Evolutionary conservation across 192 early-diverging fungal species (phyloP).

Genomic region (Jimgerdemannia flammicorona): DNA sequence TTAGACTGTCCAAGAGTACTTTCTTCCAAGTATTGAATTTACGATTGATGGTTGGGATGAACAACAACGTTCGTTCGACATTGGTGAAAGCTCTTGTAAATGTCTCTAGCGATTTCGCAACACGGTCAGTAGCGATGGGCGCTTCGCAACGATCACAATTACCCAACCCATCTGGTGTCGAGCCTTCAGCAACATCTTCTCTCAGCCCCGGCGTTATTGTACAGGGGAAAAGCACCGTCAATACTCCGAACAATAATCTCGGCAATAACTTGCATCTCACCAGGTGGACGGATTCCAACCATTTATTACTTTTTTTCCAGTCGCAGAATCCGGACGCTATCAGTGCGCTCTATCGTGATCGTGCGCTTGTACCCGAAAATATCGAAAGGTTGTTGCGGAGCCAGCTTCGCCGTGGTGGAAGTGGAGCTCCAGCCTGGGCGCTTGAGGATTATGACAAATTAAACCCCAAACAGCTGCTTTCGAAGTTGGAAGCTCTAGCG

Average conservation of each 20-base stretch:
- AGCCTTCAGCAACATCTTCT: not conserved
- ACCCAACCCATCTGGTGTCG: not conserved
- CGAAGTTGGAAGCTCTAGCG: conserved; percentile 7
- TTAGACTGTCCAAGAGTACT: conserved; percentile 13
- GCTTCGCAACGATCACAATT: conserved; percentile 3
- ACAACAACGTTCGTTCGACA: conserved; percentile 7
- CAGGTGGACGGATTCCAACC: conserved; percentile 16
- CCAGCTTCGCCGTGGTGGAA: not conserved
- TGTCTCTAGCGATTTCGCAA: conserved; percentile 18
- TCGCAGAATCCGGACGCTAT: conserved; percentile 20
- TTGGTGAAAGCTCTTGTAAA: conserved; percentile 5
- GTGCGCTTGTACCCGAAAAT: conserved; percentile 3
- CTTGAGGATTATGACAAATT: conserved; percentile 10
- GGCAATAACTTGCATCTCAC: not conserved
- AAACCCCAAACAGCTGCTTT: not conserved
- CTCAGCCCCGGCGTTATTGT: not conserved
- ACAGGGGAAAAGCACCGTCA: too few relatives aligned
- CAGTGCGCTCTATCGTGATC: conserved; percentile 15
- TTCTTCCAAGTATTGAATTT: conserved; percentile 13
- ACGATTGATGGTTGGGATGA: conserved; percentile 8
- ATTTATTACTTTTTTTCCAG: conserved; percentile 17
- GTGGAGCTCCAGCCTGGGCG: not conserved
- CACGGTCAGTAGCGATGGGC: conserved; percentile 8
- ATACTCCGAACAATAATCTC: not conserved
- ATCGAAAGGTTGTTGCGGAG: conserved; percentile 13